Base-by-base conservation (phyloP, 352 stramenopile species). In the Thalassiosira livingstoniorum region DNA sequence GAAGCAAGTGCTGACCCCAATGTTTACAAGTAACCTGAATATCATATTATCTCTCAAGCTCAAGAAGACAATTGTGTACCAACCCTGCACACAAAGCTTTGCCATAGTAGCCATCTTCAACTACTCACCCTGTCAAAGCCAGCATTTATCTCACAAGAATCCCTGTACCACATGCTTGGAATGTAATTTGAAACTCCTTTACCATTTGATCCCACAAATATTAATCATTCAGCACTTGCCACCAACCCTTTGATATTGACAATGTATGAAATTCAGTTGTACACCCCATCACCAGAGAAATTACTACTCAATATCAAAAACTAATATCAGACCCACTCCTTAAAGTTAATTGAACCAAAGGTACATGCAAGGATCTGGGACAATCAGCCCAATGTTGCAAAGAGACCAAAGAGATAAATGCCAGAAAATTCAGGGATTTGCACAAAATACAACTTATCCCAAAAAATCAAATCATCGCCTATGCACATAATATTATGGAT, bases 391-490 rank as follows among this genome's bases (percentile, higher is more conserved):
- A 47, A 47, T 7, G 39, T 47, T 47, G 7, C 15, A 15, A 47
- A 7, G 39, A 47, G 7, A 47, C 15, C 39, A 15, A 47, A 47
- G 39, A 15, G 7, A 47, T 15, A 7, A 47, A 47, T 47, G 15
- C n/a, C 39, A 7, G 37, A 39, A n/a, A 63, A 4, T 63, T 63
- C 27, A 63, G 32, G 55, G 10, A n/a, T 5, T 18, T 63, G 13
- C 23, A 63, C n/a, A 21, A 63, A 32, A 63, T 63, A n/a, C 32
- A 37, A 21, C 32, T 39, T 4, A 63, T 63, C 10, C 55, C 55
- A 15, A 37, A 31, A 21, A 29, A 63, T 37, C 18, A 29, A 31
- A n/a, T n/a, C n/a, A n/a, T n/a, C n/a, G n/a, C n/a, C n/a, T n/a
- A n/a, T n/a, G n/a, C n/a, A n/a, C n/a, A n/a, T n/a, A n/a, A n/a